Evolutionary conservation across 768 basidiomycete genomes (phyloP).

Genomic region (Tricholoma sp.): DNA sequence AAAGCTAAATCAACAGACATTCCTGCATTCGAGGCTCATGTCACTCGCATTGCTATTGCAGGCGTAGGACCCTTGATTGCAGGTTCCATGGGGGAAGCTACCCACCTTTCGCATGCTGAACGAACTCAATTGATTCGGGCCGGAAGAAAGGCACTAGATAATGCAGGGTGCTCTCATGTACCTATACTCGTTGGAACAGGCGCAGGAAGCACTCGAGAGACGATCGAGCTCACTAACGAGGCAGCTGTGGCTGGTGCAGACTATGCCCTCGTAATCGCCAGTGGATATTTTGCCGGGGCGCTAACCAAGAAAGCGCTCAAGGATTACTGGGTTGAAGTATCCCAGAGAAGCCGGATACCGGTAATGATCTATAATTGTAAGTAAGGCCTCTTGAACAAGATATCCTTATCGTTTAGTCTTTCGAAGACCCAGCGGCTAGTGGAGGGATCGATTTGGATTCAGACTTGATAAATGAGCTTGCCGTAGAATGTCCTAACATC

Average conservation of each 20-base stretch:
- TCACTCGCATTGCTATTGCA: conserved; percentile 55
- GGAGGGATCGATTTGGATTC: conserved; percentile 92
- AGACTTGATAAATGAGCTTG: conserved; percentile 79
- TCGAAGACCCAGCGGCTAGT: conserved; percentile 75
- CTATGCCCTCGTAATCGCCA: conserved; percentile 78
- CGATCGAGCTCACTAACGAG: conserved; percentile 66
- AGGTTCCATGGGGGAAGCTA: conserved; percentile 85
- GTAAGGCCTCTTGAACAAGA: conserved; percentile 20
- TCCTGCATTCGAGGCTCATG: conserved; percentile 61
- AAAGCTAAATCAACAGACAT: conserved; percentile 43
- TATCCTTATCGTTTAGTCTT: conserved; percentile 5
- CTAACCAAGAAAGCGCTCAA: conserved; percentile 70
- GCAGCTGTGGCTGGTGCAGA: conserved; percentile 87
- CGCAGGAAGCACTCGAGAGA: conserved; percentile 78
- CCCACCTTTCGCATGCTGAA: conserved; percentile 66
- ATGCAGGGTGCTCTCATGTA: conserved; percentile 46
- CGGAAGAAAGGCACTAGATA: conserved; percentile 69
- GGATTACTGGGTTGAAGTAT: conserved; percentile 71
- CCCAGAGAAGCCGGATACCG: conserved; percentile 78
- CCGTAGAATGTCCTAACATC: conserved; percentile 68
- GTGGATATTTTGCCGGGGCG: conserved; percentile 83
- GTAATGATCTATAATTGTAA: conserved; percentile 86
- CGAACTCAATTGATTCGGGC: conserved; percentile 59
- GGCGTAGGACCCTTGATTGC: conserved; percentile 70
- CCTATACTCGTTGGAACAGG: conserved; percentile 85